phyloP scores from a whole-genome alignment of 2,329 filamentous ascomycete genomes.

The Botryotinia globosa region DNA sequence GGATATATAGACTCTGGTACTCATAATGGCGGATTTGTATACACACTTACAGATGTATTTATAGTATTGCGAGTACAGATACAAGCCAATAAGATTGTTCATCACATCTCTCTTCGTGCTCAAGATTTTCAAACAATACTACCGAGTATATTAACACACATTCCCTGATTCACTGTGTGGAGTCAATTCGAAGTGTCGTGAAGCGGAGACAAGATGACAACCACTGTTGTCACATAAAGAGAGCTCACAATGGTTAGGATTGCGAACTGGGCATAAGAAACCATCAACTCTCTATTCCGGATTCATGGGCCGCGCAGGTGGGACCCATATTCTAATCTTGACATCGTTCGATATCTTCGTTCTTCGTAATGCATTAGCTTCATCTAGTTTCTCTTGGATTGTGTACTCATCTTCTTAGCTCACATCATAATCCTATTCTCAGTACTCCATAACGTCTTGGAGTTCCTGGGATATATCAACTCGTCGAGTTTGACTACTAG shows the following conservation, averaged over 20 bases:
- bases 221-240: neutral
- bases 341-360: neutral
- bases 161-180: too few species aligned
- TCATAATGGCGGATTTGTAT: neutral
- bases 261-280: rapidly evolving
- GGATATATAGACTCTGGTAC: neutral
- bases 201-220: neutral
- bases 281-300: rapidly evolving
- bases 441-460: neutral
- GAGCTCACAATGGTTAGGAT: too few species aligned
- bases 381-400: neutral
- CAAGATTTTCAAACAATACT: neutral
- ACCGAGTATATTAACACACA: neutral
- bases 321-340: neutral
- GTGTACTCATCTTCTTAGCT: neutral
- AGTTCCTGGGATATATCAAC: neutral
- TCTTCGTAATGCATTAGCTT: neutral
- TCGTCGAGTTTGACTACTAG: neutral
- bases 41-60: neutral
- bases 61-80: neutral
- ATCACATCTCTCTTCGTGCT: neutral
- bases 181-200: rapidly evolving
- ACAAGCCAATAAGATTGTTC: neutral
- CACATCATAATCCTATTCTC: rapidly evolving
- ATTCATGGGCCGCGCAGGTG: rapidly evolving